phyloP scores from a whole-genome alignment of 495 filamentous ascomycete species.

The Beverwykella pulmonaria region DNA sequence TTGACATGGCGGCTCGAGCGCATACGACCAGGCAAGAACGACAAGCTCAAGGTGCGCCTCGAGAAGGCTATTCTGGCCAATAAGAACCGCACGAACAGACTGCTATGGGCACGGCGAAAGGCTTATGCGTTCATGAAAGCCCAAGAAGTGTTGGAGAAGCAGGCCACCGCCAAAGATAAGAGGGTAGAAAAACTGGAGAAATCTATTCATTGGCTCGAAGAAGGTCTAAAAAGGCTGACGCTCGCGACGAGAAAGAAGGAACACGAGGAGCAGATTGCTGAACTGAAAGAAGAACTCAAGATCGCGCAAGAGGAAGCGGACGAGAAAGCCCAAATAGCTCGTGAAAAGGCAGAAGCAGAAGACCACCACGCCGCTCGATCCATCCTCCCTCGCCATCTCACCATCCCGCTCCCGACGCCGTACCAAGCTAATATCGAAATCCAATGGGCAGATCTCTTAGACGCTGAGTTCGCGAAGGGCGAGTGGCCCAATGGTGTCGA shows the following conservation, averaged over 20 bases:
- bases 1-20: constrained; percentile 29
- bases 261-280: background rate
- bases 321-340: background rate
- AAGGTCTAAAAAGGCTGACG: background rate
- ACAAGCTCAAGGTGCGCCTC: constrained; percentile 27
- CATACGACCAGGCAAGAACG: constrained; percentile 15
- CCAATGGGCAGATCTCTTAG: constrained; percentile 69
- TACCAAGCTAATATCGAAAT: constrained; percentile 53
- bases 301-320: background rate
- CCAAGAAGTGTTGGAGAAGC: background rate
- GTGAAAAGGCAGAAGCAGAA: background rate
- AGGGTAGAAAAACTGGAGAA: background rate
- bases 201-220: background rate
- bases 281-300: constrained; percentile 1
- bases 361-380: constrained; percentile 1
- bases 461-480: constrained; percentile 65
- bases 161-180: background rate
- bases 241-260: background rate
- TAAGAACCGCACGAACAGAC: background rate
- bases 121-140: background rate
- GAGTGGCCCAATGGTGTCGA: constrained; percentile 69
- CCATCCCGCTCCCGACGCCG: constrained; percentile 2
- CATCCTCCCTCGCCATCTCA: background rate
- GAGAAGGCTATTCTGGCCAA: background rate
- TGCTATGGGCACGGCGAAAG: background rate